phyloP scores from a whole-genome alignment of 73 alveolate species.

The Blepharisma japonicum region DNA sequence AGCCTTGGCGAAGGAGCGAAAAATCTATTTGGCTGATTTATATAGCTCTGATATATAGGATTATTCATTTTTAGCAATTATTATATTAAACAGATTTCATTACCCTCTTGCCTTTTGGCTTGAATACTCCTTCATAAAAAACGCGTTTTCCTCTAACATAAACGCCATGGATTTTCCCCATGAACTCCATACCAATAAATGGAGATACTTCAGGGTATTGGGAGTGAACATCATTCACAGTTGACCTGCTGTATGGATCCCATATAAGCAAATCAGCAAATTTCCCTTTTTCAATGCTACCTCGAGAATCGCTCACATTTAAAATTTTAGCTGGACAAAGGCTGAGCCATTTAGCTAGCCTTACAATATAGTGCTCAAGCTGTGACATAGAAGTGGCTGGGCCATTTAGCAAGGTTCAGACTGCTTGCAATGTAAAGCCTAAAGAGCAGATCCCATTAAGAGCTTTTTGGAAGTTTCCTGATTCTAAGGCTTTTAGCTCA shows the following conservation, averaged over 20 bases:
- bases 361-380: slow-evolving; percentile 22
- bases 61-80: not conserved
- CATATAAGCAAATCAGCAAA: slow-evolving; percentile 26
- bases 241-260: slow-evolving; percentile 1
- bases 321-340: not conserved
- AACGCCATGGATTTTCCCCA: slow-evolving; percentile 14
- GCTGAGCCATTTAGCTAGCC: slow-evolving; percentile 28
- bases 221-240: not conserved
- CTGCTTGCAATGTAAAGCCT: slow-evolving; percentile 10
- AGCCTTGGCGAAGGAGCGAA: too few relatives aligned
- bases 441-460: not conserved
- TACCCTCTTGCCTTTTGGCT: not conserved
- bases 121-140: too few relatives aligned
- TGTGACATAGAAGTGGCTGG: not conserved
- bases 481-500: not conserved
- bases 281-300: slow-evolving; percentile 18
- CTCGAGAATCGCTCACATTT: not conserved
- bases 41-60: not conserved
- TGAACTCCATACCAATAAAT: slow-evolving; percentile 1
- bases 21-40: too few relatives aligned
- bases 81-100: not conserved
- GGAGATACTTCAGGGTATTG: not conserved
- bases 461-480: slow-evolving; percentile 12
- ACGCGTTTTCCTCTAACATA: not conserved
- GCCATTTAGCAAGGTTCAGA: not conserved